A percentile compares a stretch with the other conserved stretches of the same genome.
These are phyloP conservation scores for Adenanthera pavonina DNA, from an alignment of 306 rosid species.

Conservation along the genomic window DNA sequence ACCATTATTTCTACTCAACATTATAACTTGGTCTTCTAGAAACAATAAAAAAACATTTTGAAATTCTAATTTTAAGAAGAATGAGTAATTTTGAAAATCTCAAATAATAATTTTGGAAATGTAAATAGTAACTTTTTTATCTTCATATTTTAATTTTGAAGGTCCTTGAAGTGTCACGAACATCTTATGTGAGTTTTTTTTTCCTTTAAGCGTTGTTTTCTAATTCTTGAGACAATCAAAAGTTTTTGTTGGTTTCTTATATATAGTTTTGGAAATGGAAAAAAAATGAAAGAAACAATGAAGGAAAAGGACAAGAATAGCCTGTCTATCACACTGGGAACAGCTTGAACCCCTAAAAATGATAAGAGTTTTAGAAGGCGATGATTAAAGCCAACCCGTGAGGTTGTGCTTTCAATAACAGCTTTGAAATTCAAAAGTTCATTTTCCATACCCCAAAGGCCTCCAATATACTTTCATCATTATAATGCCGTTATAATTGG, in stretches of 20 bases:
- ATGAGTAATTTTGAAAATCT: too few species aligned
- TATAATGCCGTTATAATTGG: conserved; percentile 31
- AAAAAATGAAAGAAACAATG: neutral
- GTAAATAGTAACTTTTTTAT: too few species aligned
- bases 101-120: too few species aligned
- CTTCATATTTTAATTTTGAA: too few species aligned
- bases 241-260: neutral
- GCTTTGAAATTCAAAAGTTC: conserved; percentile 25
- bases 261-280: neutral
- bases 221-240: neutral
- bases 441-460: neutral
- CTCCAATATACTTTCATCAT: conserved; percentile 25
- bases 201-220: too few species aligned
- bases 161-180: too few species aligned
- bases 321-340: neutral
- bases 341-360: conserved; percentile 15
- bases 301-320: neutral
- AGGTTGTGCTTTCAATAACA: conserved; percentile 9
- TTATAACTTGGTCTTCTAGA: too few species aligned
- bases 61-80: too few species aligned
- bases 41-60: too few species aligned
- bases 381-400: conserved; percentile 27
- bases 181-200: too few species aligned
- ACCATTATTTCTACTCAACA: too few species aligned
- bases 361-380: neutral